Conservation (phyloP, 2,329 filamentous ascomycete genomes). For the Emericellopsis atlantica region DNA sequence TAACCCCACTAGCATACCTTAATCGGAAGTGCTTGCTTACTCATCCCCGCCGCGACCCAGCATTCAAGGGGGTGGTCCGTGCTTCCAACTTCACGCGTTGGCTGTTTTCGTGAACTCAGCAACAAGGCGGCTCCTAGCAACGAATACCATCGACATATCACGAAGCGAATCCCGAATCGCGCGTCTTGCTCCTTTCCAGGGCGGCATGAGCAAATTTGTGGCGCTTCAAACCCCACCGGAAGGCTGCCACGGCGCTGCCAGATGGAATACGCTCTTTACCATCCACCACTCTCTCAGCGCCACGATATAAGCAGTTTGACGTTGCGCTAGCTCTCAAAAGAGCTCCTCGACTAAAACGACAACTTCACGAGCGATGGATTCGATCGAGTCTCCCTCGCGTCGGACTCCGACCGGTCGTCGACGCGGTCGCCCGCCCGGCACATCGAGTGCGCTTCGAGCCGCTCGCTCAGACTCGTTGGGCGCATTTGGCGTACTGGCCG, state of each 20-base stretch:
- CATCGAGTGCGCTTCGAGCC: constrained; percentile 26
- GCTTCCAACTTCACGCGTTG: constrained; percentile 26
- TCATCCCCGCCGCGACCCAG: not conserved
- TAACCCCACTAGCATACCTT: too few relatives aligned
- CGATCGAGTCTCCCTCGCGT: constrained; percentile 20
- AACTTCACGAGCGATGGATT: too few relatives aligned
- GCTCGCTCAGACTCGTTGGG: constrained; percentile 21
- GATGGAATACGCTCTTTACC: too few relatives aligned
- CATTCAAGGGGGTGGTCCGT: constrained; percentile 11
- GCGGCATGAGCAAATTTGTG: too few relatives aligned
- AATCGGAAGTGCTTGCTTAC: not conserved
- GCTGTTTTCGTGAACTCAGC: constrained; percentile 20
- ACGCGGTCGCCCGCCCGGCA: constrained; percentile 31
- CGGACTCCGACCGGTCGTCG: constrained; percentile 28
- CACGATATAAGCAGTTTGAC: too few relatives aligned
- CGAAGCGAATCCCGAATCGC: too few relatives aligned
- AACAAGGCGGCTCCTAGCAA: constrained; percentile 13
- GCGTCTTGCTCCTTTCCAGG: too few relatives aligned
- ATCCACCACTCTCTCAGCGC: too few relatives aligned
- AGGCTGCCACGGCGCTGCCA: too few relatives aligned
- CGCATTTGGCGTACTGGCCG: constrained; percentile 15
- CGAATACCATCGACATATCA: constrained; percentile 8
- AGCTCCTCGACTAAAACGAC: too few relatives aligned
- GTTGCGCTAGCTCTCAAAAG: too few relatives aligned
- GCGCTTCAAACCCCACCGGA: too few relatives aligned